Evolutionary conservation across 164 flowering plant genomes (phyloP), one percentile per base, ranked within the genome.

Genomic region (Santalum album): DNA sequence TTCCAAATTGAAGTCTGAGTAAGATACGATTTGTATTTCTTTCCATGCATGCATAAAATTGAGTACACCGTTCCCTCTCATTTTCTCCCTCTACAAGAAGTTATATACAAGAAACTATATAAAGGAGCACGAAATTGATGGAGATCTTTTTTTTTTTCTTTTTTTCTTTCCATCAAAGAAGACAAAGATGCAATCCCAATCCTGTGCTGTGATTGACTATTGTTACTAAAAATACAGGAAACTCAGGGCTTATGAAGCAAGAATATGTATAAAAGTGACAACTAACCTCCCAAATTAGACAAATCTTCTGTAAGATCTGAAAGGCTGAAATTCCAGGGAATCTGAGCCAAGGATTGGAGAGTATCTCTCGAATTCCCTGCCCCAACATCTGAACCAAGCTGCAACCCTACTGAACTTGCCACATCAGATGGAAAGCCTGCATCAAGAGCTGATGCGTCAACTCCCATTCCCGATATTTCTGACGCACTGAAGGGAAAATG

Each of bases 221-320:
- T n/a, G n/a, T n/a, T n/a, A n/a, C n/a, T n/a, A n/a, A n/a, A n/a
- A n/a, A n/a, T n/a, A n/a, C n/a, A n/a, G n/a, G n/a, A n/a, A n/a
- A n/a, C n/a, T n/a, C n/a, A n/a, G n/a, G n/a, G n/a, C n/a, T 49
- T 2, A 23, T 16, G 59, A 64, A 56, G 14, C n/a, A 58, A 20
- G 38, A 2, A 20, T 26, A 14, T 26, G 38, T 17, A 25, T 25
- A 12, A 14, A 17, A 23, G 19, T 27, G 10, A 59, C 51, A 59
- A 56, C 20, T 55, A 70, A 89, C 99, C 99, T 81, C 84, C 95
- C 69, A 92, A 61, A 70, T 86, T 92, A 54, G 89, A 70, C 62
- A 86, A 77, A 66, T 86, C 99, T 35, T 91, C 91, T 48, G 99
- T 86, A 26, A 92, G 78, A 73, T 92, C 99, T 25, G 96, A 80